These are phyloP conservation scores for Ramaria sp. DNA, from an alignment of 768 basidiomycete genomes.

Conservation along the genomic window DNA sequence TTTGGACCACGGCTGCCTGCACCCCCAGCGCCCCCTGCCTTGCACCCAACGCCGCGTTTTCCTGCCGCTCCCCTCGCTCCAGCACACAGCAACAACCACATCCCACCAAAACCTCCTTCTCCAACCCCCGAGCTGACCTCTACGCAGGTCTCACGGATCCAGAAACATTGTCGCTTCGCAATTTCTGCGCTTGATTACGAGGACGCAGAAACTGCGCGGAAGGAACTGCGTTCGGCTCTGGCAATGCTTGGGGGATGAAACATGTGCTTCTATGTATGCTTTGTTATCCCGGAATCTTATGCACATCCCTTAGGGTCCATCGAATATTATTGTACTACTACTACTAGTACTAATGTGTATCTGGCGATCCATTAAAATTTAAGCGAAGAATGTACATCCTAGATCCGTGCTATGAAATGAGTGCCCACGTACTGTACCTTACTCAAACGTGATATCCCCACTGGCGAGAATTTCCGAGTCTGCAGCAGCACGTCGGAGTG, in stretches of 20 bases:
- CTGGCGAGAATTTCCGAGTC: background rate
- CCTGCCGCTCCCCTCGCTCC: background rate
- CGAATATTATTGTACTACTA: background rate
- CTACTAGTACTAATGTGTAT: background rate
- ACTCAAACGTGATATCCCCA: background rate
- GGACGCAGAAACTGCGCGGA: conserved; percentile 76
- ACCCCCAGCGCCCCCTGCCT: conserved; percentile 2
- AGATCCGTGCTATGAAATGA: background rate
- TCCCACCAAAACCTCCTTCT: conserved; percentile 9
- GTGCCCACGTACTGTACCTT: background rate
- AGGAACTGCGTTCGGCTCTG: conserved; percentile 73
- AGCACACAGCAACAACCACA: conserved; percentile 3
- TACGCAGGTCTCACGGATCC: conserved; percentile 55
- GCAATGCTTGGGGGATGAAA: conserved; percentile 45
- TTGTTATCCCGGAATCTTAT: background rate
- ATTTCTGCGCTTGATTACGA: conserved; percentile 96
- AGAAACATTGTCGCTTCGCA: conserved; percentile 89
- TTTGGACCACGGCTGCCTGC: background rate
- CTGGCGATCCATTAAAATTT: background rate
- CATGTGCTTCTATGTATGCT: background rate
- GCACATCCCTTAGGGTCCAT: background rate
- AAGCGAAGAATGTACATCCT: background rate
- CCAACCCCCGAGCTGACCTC: conserved; percentile 44
- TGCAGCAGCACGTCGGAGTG: background rate
- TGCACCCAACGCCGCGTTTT: conserved; percentile 7